phyloP scores from a whole-genome alignment of 2,329 filamentous ascomycete genomes.

The Teratosphaeria zuluensis region DNA sequence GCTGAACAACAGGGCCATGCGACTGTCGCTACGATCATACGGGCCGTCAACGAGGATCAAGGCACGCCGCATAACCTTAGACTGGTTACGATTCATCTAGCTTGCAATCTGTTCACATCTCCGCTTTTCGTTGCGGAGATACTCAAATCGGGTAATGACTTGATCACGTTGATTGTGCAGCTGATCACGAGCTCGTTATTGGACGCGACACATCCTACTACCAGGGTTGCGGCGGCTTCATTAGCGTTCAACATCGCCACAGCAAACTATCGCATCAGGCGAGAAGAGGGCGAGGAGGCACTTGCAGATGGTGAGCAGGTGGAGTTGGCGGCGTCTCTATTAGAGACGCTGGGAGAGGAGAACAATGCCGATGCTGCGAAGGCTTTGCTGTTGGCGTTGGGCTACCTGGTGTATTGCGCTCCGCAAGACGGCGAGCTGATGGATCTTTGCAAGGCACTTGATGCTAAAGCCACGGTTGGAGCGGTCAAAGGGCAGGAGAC shows the following conservation, averaged over 20 bases:
- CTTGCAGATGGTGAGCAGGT: conserved; percentile 64
- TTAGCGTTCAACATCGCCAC: conserved; percentile 74
- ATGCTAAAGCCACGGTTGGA: conserved; percentile 56
- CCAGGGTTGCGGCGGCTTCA: conserved; percentile 72
- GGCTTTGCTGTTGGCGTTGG: conserved; percentile 66
- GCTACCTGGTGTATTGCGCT: conserved; percentile 63
- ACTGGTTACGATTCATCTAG: conserved; percentile 71
- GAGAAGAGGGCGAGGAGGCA: conserved; percentile 46
- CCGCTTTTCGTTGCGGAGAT: conserved; percentile 52
- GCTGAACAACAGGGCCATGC: conserved; percentile 60
- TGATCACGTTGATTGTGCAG: conserved; percentile 42
- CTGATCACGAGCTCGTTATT: conserved; percentile 71
- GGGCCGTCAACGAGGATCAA: conserved; percentile 44
- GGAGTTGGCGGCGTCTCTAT: conserved; percentile 68
- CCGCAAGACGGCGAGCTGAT: conserved; percentile 63
- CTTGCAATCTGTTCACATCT: conserved; percentile 75
- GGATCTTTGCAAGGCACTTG: conserved; percentile 69
- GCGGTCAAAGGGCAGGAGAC: conserved; percentile 27
- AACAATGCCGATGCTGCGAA: conserved; percentile 56
- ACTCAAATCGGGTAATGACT: background rate
- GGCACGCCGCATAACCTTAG: conserved; percentile 71
- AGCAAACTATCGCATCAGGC: conserved; percentile 56
- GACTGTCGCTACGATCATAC: conserved; percentile 54
- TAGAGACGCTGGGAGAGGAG: conserved; percentile 59
- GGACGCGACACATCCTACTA: conserved; percentile 61